Percentiles rank a stretch among this genome's conserved stretches.
phyloP scores from a whole-genome alignment of 371 early-diverging fungal genomes.

The Nematocida homosporus region DNA sequence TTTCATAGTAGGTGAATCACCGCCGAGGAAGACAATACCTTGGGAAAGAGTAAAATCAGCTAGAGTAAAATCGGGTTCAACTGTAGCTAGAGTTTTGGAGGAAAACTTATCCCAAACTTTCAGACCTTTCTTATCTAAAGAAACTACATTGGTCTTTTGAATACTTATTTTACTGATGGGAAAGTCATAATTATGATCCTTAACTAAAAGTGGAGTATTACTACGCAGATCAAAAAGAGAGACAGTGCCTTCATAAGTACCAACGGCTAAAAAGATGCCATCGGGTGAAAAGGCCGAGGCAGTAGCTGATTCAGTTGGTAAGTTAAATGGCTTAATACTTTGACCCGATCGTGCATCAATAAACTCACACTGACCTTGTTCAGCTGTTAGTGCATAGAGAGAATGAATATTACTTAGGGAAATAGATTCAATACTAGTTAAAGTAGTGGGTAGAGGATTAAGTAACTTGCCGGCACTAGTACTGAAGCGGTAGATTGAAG shows the following conservation, averaged over 20 bases:
- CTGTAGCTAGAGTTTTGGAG: constrained; percentile 74
- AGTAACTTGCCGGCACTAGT: constrained; percentile 87
- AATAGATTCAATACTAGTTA: constrained; percentile 68
- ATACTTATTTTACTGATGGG: constrained; percentile 82
- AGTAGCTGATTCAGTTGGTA: constrained; percentile 70
- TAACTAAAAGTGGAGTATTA: constrained; percentile 74
- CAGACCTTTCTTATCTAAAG: constrained; percentile 79
- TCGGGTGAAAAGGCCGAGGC: constrained; percentile 76
- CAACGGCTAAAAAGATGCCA: constrained; percentile 81
- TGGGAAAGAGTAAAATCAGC: constrained; percentile 79
- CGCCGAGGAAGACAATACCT: constrained; percentile 84
- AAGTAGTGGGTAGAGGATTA: constrained; percentile 71
- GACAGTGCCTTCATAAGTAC: constrained; percentile 81
- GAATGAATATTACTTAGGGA: constrained; percentile 82
- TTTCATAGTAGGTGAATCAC: constrained; percentile 84
- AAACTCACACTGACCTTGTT: constrained; percentile 71
- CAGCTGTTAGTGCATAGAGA: constrained; percentile 80
- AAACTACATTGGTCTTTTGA: constrained; percentile 77
- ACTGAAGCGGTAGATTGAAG: constrained; percentile 83
- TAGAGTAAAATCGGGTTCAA: constrained; percentile 81
- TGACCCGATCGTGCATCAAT: constrained; percentile 57
- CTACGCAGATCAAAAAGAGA: constrained; percentile 85
- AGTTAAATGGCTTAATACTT: constrained; percentile 54
- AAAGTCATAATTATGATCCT: constrained; percentile 89
- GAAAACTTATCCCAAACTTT: constrained; percentile 82